Base-by-base conservation (phyloP, 768 basidiomycete species). In the Suillus americanus region DNA sequence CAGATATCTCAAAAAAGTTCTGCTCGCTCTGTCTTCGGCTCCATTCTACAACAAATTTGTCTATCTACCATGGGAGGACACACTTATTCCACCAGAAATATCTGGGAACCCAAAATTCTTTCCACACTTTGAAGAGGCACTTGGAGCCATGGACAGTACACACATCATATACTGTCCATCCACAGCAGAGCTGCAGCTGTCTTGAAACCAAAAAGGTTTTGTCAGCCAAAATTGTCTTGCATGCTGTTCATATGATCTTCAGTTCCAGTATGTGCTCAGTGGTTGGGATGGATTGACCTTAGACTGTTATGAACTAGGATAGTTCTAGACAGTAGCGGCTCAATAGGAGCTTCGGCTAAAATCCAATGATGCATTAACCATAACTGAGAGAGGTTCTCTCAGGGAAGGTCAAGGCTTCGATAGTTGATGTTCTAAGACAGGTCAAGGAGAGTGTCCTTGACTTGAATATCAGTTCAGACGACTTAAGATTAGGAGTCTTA, bases 81-180 rank as follows among this genome's bases (percentile, higher is more conserved):
- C 62, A 53, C 66, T 69, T 3, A 57, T 71, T n/a, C 73, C 73
- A 37, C 13, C 57, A 1, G 64, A 69, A 13, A 79, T 80, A 20
- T 16, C 1, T 0, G n/a, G 67, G 41, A 72, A 79, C 61, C 67
- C 73, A 18, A 72, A 74, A 55, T 71, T 76, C 56, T 79, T 61
- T 62, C 80, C 77, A 0, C 80, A 65, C 62, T 79, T 81, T 60
- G 51, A 63, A 37, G 65, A 71, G 38, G 72, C 71, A 25, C 57
- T 73, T 50, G 75, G 76, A 4, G 73, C 75, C 0, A 72, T 81
- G 61, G 78, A 80, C 70, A 75, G 80, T 2, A 73, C 77, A 0
- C 73, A 78, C 41, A 69, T 80, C 37, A 60, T 65, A 65, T 70
- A 67, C 2, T 69, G 57, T 40, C 67, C 68, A 1, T 40, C 70